Evolutionary conservation across 1,284 basidiomycete genomes (phyloP), one percentile per base, ranked within the genome.

Genomic region (Vanrija pseudolonga): DNA sequence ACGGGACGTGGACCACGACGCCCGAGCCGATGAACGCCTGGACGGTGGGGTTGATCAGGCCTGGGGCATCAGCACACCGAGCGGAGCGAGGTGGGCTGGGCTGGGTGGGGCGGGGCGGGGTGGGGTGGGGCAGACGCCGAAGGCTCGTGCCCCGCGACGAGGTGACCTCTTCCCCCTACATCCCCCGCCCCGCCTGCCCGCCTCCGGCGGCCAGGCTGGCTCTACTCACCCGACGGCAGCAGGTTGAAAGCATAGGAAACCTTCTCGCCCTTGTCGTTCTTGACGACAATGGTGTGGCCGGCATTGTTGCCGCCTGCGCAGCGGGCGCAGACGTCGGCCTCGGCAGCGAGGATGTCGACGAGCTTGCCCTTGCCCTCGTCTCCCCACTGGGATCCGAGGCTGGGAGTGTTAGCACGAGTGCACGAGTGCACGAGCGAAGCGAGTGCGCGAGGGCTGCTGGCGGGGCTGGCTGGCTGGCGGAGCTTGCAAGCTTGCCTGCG

Each of bases 261-360:
- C 60, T 80, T 85, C 76, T 85, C 72, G 83, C 85, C 68, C 80
- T 82, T 53, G 78, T 85, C 63, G 83, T 80, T 74, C 45, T 89
- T 86, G 38, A 88, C 90, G 61, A 98, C 89, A 74, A 98, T 97
- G 32, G 96, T 98, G 78, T 98, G 95, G 6, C 95, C 96, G 41
- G 95, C 95, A 74, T 98, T 98, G 80, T 98, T 98, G 18, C 95
- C 96, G 24, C 95, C 95, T 6, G 95, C 95, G 76, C 93, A 98
- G 45, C 95, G 85, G 36, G 94, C 95, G 71, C 94, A 98, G 70
- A 98, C 78, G 74, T 98, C 95, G 65, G 85, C 84, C 51, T 95
- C 84, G 19, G 87, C 89, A 45, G 90, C 83, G 64, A 96, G 81
- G 72, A 96, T 87, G 76, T 98, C 91, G 59, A 94, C 92, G 58